A percentile compares a stretch with the other conserved stretches of the same genome.
phyloP scores from a whole-genome alignment of 306 rosid species.

The Canavalia ensiformis region DNA sequence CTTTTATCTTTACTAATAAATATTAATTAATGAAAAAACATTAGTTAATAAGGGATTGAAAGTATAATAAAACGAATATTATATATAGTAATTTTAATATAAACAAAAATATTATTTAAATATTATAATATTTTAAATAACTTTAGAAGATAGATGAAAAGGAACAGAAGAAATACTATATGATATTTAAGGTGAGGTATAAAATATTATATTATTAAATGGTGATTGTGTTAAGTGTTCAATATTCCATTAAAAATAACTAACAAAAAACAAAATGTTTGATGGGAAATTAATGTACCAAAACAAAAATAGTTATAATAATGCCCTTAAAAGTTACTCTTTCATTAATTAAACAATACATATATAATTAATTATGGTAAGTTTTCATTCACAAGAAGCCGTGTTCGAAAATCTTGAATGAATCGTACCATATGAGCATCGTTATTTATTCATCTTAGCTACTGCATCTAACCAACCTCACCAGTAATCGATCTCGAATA shows the following conservation, averaged over 20 bases:
- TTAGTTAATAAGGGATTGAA: no score
- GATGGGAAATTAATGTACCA: not conserved
- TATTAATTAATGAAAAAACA: no score
- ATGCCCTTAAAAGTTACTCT: not conserved
- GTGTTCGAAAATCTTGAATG: slow-evolving; percentile 6
- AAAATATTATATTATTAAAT: not conserved
- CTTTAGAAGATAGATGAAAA: no score
- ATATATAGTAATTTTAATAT: no score
- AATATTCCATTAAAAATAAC: not conserved
- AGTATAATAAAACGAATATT: no score
- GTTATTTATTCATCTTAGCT: not conserved
- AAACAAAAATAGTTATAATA: not conserved
- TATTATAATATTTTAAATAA: no score
- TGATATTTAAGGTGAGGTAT: not conserved
- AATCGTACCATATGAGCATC: not conserved
- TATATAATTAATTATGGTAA: not conserved
- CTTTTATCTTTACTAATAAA: no score
- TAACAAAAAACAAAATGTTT: not conserved
- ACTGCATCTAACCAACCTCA: not conserved
- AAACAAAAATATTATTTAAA: no score
- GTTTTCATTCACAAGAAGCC: not conserved
- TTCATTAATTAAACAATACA: not conserved
- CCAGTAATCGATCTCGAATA: not conserved
- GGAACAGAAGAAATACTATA: not conserved
- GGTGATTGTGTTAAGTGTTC: not conserved